phyloP scores from a whole-genome alignment of 2,329 filamentous ascomycete genomes.

The Fusarium agapanthi region DNA sequence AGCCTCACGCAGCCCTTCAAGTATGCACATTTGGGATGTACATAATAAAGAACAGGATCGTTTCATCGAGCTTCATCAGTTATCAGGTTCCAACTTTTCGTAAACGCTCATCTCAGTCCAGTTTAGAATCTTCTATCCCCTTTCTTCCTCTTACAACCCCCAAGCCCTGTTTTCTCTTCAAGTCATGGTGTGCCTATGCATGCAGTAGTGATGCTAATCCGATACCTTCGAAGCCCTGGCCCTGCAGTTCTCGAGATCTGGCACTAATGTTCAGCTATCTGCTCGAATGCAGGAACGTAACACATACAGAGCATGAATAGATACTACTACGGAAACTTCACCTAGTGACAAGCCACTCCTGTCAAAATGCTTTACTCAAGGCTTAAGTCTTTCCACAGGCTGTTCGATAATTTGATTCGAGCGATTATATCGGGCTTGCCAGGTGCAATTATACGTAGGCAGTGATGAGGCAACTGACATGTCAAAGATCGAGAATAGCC shows the following conservation, averaged over 20 bases:
- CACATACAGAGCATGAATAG: conserved; percentile 30
- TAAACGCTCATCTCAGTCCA: not conserved
- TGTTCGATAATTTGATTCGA: not conserved
- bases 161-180: conserved; percentile 9
- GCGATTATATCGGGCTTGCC: not conserved
- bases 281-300: conserved; percentile 33
- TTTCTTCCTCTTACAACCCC: not conserved
- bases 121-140: not conserved
- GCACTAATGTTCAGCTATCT: conserved; percentile 13
- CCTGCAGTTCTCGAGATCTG: conserved; percentile 14
- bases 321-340: conserved; percentile 25
- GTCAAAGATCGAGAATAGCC: conserved; percentile 7
- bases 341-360: not conserved
- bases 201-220: conserved; percentile 11
- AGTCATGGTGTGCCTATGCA: not conserved
- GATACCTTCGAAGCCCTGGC: conserved; percentile 7
- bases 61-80: conserved; percentile 6
- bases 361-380: not conserved
- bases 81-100: not conserved
- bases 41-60: conserved; percentile 11
- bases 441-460: not conserved
- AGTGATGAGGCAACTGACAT: conserved; percentile 4
- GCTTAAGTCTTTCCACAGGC: not conserved
- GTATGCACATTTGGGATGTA: conserved; percentile 6
- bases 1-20: conserved; percentile 11